A percentile compares a stretch with the other conserved stretches of the same genome.
Conservation (phyloP, 179 eudicot species). For the Silene vulgaris region DNA sequence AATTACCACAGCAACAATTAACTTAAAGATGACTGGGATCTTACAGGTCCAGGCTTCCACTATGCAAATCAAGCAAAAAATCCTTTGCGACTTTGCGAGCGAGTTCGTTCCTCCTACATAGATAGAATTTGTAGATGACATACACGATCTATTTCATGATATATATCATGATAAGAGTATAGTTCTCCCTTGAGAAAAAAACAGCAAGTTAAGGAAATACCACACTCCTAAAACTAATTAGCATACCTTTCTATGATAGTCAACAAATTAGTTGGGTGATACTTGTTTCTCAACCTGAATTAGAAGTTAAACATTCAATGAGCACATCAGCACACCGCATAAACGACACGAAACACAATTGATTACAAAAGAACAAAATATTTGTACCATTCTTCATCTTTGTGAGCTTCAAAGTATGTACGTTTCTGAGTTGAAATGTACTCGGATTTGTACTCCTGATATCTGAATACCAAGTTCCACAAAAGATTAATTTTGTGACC, state of each 20-base stretch:
- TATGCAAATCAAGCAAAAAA: conserved; percentile 79
- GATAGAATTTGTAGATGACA: not conserved
- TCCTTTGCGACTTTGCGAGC: conserved; percentile 83
- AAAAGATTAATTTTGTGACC: not conserved
- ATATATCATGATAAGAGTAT: not conserved
- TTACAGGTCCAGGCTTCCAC: conserved; percentile 81
- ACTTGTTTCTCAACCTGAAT: conserved; percentile 85
- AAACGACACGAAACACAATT: not conserved
- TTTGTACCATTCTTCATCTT: conserved; percentile 85
- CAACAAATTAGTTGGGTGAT: conserved; percentile 86
- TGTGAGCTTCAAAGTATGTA: conserved; percentile 85
- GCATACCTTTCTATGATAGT: conserved; percentile 81
- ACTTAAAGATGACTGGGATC: conserved; percentile 18
- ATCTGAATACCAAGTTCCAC: conserved; percentile 37
- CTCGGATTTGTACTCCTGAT: conserved; percentile 88
- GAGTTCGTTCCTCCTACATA: conserved; percentile 76
- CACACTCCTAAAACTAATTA: conserved; percentile 15
- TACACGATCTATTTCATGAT: not conserved
- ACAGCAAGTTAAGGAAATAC: not conserved
- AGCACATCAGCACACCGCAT: not conserved
- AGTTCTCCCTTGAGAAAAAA: not conserved
- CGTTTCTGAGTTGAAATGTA: conserved; percentile 86
- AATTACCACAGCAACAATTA: not conserved
- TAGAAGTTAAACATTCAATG: not conserved
- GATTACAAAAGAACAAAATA: conserved; percentile 9